These are phyloP conservation scores for Fistulifera pelliculosa DNA, from an alignment of 108 stramenopile genomes.

Conservation along the genomic window DNA sequence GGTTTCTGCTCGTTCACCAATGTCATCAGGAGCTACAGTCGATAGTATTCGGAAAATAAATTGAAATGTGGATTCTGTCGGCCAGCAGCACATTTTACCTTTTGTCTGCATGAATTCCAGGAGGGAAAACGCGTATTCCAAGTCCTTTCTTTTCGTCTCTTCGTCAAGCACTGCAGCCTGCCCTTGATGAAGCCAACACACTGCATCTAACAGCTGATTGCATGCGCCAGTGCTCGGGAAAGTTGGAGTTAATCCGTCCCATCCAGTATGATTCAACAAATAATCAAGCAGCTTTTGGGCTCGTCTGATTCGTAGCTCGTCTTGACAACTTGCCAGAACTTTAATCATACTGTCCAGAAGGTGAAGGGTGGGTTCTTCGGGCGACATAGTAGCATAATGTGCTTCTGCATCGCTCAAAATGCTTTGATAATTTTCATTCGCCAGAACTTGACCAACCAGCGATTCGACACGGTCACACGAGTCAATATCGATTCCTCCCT, in stretches of 20 bases:
- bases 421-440: not conserved
- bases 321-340: no score
- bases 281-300: not conserved
- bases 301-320: no score
- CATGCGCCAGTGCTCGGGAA: not conserved
- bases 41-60: not conserved
- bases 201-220: not conserved
- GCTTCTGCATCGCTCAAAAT: no score
- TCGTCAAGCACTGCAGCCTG: not conserved
- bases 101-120: not conserved
- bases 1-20: not conserved
- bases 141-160: not conserved
- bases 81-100: conserved; percentile 1
- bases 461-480: not conserved
- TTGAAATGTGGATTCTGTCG: not conserved
- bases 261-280: not conserved
- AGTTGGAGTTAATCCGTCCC: not conserved
- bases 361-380: no score
- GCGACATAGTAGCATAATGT: no score
- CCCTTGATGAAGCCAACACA: not conserved
- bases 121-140: not conserved
- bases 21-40: not conserved
- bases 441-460: not conserved
- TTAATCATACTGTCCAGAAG: no score
- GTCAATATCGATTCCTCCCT: not conserved